These are phyloP conservation scores for Platismatia glauca DNA, from an alignment of 495 filamentous ascomycete genomes.

Conservation along the genomic window DNA sequence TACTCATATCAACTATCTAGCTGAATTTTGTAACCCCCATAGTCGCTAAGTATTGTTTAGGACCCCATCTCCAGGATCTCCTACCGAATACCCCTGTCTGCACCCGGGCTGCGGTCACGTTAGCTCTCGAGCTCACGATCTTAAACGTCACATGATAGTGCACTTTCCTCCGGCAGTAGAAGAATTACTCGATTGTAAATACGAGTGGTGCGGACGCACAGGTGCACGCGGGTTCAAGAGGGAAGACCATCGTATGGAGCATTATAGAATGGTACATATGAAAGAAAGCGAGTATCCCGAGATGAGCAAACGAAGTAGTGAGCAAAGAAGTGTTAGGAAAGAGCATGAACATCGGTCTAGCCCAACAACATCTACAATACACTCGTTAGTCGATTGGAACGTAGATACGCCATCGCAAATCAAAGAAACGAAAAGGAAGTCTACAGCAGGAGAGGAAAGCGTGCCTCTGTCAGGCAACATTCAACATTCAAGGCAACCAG, in stretches of 20 bases:
- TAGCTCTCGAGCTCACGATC: slow-evolving; percentile 46
- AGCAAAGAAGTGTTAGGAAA: no score
- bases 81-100: slow-evolving; percentile 31
- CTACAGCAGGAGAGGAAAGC: no score
- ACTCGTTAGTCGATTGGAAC: no score
- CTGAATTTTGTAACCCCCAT: not conserved
- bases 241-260: slow-evolving; percentile 81
- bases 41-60: not conserved
- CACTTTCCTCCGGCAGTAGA: slow-evolving; percentile 31
- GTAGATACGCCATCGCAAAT: no score
- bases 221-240: slow-evolving; percentile 74
- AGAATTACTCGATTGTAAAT: slow-evolving; percentile 66
- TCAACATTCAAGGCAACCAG: not conserved
- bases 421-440: no score
- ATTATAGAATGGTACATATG: slow-evolving; percentile 69
- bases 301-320: not conserved
- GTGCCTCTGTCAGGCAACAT: not conserved
- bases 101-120: slow-evolving; percentile 38
- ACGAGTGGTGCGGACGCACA: slow-evolving; percentile 68
- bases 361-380: no score
- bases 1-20: not conserved
- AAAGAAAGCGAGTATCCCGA: slow-evolving; percentile 20
- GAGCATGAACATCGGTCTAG: no score
- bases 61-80: not conserved
- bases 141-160: slow-evolving; percentile 46